These are phyloP conservation scores for Tetradesmus obliquus DNA, from an alignment of 139 green algal genomes.

Conservation along the genomic window DNA sequence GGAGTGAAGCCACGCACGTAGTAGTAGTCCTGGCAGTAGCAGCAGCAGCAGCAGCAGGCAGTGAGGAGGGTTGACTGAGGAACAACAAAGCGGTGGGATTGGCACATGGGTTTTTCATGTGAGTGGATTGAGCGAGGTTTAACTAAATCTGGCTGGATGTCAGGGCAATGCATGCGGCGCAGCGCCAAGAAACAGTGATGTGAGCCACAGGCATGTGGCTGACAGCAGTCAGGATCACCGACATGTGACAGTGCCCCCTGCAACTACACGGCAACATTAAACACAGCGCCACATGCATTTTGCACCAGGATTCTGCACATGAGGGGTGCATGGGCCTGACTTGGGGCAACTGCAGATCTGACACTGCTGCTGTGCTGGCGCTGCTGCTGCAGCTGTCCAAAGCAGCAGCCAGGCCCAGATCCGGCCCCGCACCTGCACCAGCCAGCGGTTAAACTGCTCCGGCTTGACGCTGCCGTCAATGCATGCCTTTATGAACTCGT, in stretches of 20 bases:
- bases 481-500: slow-evolving; percentile 19
- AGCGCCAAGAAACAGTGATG: background rate
- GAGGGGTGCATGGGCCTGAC: background rate
- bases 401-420: background rate
- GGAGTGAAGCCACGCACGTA: slow-evolving; percentile 40
- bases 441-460: slow-evolving; percentile 44
- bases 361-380: background rate
- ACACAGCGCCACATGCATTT: too few relatives aligned
- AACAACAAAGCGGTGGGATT: too few relatives aligned
- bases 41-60: background rate
- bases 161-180: background rate
- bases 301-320: background rate
- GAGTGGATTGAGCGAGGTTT: too few relatives aligned
- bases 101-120: too few relatives aligned
- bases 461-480: slow-evolving; percentile 27
- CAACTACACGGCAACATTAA: too few relatives aligned
- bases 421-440: slow-evolving; percentile 8
- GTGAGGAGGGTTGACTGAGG: too few relatives aligned
- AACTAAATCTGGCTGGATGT: background rate
- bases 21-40: slow-evolving; percentile 36
- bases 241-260: too few relatives aligned
- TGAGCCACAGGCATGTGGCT: background rate
- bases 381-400: background rate
- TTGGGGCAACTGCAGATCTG: background rate
- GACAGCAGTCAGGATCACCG: background rate